A percentile compares a stretch with the other conserved stretches of the same genome.
Evolutionary conservation across 306 rosid genomes (phyloP).

Genomic region (Cercis canadensis): DNA sequence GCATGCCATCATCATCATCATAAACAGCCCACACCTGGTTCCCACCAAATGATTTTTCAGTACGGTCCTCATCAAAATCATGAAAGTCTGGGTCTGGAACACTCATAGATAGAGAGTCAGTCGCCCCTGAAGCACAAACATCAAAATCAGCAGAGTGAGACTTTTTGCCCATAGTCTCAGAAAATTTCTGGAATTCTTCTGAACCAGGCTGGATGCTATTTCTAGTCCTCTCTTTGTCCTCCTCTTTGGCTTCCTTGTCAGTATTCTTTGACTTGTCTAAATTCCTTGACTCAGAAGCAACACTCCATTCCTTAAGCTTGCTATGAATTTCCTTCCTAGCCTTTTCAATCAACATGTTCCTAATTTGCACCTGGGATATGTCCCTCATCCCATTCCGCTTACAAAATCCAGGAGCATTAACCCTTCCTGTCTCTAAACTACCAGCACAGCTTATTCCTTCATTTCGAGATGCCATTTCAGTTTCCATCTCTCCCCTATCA

Average conservation of each 20-base stretch:
- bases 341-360: constrained; percentile 54
- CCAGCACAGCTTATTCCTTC: constrained; percentile 41
- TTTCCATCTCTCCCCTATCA: constrained; percentile 30
- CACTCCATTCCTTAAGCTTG: constrained; percentile 59
- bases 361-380: constrained; percentile 46
- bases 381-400: constrained; percentile 48
- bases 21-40: constrained; percentile 92
- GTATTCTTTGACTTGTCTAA: constrained; percentile 31
- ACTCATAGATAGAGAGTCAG: constrained; percentile 58
- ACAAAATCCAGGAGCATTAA: constrained; percentile 40
- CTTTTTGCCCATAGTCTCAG: constrained; percentile 30
- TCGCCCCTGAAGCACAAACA: constrained; percentile 29
- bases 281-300: constrained; percentile 37
- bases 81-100: constrained; percentile 92
- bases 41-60: constrained; percentile 66
- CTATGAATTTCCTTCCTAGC: constrained; percentile 60
- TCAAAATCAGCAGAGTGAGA: constrained; percentile 39
- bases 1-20: constrained; percentile 95
- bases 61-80: constrained; percentile 86
- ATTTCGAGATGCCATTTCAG: constrained; percentile 35
- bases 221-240: constrained; percentile 38
- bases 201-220: constrained; percentile 41
- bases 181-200: constrained; percentile 18
- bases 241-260: constrained; percentile 38
- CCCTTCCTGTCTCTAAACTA: constrained; percentile 48